Conservation (phyloP, 2,329 filamentous ascomycete species). For the Penicillium hesseltinei region DNA sequence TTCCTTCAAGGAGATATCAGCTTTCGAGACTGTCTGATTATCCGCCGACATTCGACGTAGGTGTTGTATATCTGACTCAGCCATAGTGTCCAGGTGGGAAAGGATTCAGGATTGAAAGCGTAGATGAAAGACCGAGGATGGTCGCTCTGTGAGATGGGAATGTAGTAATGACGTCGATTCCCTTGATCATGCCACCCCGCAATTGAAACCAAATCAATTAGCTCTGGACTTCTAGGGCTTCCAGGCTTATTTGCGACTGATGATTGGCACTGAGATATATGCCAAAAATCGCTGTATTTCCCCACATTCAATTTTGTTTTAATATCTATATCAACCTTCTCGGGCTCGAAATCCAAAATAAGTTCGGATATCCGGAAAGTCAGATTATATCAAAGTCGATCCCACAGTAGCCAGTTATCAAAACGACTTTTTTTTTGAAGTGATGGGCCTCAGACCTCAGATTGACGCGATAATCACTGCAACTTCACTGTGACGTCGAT, state of each 20-base stretch:
- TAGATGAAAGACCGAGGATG: background rate
- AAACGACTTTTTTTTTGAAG: background rate
- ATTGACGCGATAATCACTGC: constrained; percentile 2
- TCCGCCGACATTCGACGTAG: constrained; percentile 33
- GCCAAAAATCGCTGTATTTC: background rate
- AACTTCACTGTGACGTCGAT: constrained; percentile 26
- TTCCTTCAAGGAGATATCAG: constrained; percentile 60
- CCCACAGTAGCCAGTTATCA: background rate
- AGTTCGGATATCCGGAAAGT: background rate
- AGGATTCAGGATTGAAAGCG: background rate
- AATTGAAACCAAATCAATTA: background rate
- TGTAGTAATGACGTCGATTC: constrained; percentile 37
- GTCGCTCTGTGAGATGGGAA: constrained; percentile 6
- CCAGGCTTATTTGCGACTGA: background rate
- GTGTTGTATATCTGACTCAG: constrained; percentile 29
- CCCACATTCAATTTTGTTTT: background rate
- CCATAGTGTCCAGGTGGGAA: constrained; percentile 27
- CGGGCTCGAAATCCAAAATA: background rate
- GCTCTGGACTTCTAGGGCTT: background rate
- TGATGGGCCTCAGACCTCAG: constrained; percentile 2
- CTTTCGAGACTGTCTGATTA: constrained; percentile 34
- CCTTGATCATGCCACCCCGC: constrained; percentile 21
- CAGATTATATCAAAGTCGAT: background rate
- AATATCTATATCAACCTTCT: background rate
- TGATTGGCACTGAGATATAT: background rate